Conservation (phyloP, 1,139 yeast species). For the Meyerozyma sp. region DNA sequence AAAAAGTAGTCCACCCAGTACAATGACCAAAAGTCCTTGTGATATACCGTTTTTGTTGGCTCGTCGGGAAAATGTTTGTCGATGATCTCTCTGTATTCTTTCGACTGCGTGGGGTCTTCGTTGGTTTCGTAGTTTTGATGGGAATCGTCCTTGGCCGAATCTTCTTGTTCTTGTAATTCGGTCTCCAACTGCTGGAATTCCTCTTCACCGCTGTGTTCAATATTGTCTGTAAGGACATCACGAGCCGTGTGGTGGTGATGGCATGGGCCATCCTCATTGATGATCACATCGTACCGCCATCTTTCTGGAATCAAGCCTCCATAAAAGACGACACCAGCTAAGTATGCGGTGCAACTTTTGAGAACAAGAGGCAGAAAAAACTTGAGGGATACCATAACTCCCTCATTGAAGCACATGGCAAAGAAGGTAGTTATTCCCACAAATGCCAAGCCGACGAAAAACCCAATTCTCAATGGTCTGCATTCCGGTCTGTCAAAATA, state of each 20-base stretch:
- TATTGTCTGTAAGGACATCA: conserved; percentile 32
- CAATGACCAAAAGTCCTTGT: conserved; percentile 50
- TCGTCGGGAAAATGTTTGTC: conserved; percentile 49
- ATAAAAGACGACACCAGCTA: conserved; percentile 80
- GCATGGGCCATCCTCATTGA: conserved; percentile 34
- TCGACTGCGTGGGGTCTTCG: conserved; percentile 13
- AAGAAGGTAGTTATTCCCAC: conserved; percentile 67
- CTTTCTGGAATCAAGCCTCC: conserved; percentile 89
- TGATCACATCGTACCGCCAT: conserved; percentile 63
- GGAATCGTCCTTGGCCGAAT: no score
- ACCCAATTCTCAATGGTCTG: conserved; percentile 72
- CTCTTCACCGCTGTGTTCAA: conserved; percentile 40
- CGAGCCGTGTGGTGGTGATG: conserved; percentile 23
- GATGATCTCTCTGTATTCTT: conserved; percentile 29
- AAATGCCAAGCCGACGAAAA: conserved; percentile 74
- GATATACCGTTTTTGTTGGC: conserved; percentile 42
- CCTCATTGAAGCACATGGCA: conserved; percentile 53
- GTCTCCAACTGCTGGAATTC: conserved; percentile 33
- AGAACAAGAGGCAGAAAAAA: conserved; percentile 58
- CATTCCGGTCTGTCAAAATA: conserved; percentile 84
- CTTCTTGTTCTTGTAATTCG: conserved; percentile 18
- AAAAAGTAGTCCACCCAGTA: conserved; percentile 83
- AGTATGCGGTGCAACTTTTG: conserved; percentile 69
- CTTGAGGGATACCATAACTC: conserved; percentile 43
- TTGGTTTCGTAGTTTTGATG: neutral